A percentile compares a stretch with the other conserved stretches of the same genome.
phyloP scores from a whole-genome alignment of 768 basidiomycete genomes.

The Termitomyces sp. region DNA sequence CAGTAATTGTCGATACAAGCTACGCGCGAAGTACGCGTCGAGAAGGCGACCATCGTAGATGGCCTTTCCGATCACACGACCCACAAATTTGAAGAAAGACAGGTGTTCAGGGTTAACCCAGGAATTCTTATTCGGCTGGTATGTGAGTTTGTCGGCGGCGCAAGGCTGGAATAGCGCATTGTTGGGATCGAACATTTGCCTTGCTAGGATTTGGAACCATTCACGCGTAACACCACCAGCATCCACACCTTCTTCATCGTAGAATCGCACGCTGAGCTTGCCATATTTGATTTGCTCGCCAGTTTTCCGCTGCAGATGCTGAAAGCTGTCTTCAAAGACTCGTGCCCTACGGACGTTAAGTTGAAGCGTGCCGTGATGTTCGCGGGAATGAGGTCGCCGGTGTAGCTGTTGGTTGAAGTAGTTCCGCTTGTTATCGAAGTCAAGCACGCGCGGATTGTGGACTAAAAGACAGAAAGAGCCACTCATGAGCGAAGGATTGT shows the following conservation, averaged over 20 bases:
- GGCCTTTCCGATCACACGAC: constrained; percentile 95
- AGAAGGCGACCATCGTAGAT: constrained; percentile 95
- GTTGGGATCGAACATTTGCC: constrained; percentile 99
- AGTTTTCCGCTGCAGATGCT: constrained; percentile 79
- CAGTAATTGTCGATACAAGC: constrained; percentile 91
- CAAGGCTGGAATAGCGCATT: constrained; percentile 98
- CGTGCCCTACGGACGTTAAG: constrained; percentile 85
- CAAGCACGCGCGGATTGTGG: constrained; percentile 92
- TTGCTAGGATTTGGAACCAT: constrained; percentile 97
- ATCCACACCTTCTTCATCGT: constrained; percentile 96
- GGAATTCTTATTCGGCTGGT: constrained; percentile 93
- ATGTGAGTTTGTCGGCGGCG: constrained; percentile 90
- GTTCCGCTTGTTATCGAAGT: constrained; percentile 99
- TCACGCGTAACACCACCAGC: constrained; percentile 97
- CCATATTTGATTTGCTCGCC: constrained; percentile 98
- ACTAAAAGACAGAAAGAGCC: constrained; percentile 97
- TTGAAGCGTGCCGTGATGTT: constrained; percentile 80
- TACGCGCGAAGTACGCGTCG: constrained; percentile 97
- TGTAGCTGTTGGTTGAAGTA: constrained; percentile 93
- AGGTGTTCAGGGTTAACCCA: constrained; percentile 95
- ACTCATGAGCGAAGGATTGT: constrained; percentile 96
- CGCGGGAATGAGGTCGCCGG: constrained; percentile 70
- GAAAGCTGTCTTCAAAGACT: constrained; percentile 98
- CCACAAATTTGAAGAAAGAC: constrained; percentile 98
- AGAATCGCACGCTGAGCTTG: constrained; percentile 94